Evolutionary conservation across 345 rosid species (phyloP).

Genomic region (Boechera divaricarpa): DNA sequence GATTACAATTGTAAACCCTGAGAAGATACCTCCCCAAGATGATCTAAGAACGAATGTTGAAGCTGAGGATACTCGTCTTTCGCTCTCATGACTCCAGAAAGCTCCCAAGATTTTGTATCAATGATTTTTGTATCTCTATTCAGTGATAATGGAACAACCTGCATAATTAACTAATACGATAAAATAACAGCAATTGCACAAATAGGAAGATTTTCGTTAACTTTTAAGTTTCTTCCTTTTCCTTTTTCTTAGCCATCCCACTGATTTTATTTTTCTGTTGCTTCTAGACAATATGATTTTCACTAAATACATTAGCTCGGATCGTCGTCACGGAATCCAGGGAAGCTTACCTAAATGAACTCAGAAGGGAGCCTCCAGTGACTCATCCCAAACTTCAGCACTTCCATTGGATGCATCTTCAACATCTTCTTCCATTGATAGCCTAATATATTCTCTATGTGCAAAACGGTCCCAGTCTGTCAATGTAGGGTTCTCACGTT

Average conservation of each 20-base stretch:
- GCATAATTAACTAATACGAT: conserved; percentile 27
- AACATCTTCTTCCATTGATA: conserved; percentile 98
- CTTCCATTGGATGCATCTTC: conserved; percentile 98
- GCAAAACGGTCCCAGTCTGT: conserved; percentile 99
- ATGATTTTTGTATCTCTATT: conserved; percentile 20
- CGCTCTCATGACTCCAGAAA: conserved; percentile 3
- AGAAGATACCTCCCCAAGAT: conserved; percentile 24
- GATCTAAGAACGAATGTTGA: conserved; percentile 35
- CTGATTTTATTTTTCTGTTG: too few species aligned
- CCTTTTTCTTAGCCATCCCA: too few species aligned
- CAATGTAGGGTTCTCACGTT: conserved; percentile 91
- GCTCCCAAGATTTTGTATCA: conserved; percentile 23
- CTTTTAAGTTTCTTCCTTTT: not conserved
- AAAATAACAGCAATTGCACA: not conserved
- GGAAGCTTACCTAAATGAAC: conserved; percentile 44
- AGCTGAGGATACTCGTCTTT: conserved; percentile 15
- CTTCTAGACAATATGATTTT: too few species aligned
- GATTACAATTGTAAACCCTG: conserved; percentile 5
- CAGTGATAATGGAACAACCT: conserved; percentile 22
- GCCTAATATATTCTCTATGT: conserved; percentile 94
- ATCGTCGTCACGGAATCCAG: too few species aligned
- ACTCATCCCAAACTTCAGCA: conserved; percentile 99
- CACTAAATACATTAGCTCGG: too few species aligned
- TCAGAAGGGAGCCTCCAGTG: conserved; percentile 97
- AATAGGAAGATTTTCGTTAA: not conserved